These are phyloP conservation scores for Dactylellina cionopaga DNA, from an alignment of 2,329 filamentous ascomycete genomes.

Conservation along the genomic window DNA sequence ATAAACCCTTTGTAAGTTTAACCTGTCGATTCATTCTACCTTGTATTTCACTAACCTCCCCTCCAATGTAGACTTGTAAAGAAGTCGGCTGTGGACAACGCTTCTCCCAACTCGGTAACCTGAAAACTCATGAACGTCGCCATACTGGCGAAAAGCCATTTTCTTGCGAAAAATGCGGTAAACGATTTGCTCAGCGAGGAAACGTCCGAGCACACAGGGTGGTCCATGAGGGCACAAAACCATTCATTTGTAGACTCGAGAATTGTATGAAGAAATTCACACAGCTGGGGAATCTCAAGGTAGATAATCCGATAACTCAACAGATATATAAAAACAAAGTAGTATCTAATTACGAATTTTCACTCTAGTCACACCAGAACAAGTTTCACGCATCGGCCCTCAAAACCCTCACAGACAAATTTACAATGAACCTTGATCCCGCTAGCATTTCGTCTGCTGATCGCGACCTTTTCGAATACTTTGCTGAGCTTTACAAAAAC, in stretches of 20 bases:
- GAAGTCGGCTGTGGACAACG: conserved; percentile 77
- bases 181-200: conserved; percentile 83
- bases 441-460: conserved; percentile 74
- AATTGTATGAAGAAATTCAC: conserved; percentile 88
- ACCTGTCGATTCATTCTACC: neutral
- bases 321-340: conserved; percentile 19
- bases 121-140: conserved; percentile 88
- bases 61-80: conserved; percentile 69
- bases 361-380: conserved; percentile 81
- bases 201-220: conserved; percentile 86
- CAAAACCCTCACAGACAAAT: conserved; percentile 74
- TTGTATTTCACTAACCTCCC: neutral
- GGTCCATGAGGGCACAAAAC: conserved; percentile 80
- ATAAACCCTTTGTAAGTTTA: conserved; percentile 82
- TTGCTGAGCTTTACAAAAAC: conserved; percentile 90
- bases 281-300: conserved; percentile 91
- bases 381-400: conserved; percentile 86
- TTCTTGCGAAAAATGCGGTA: conserved; percentile 79
- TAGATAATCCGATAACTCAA: conserved; percentile 61
- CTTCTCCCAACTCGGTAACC: conserved; percentile 90
- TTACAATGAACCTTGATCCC: conserved; percentile 71
- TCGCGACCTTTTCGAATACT: conserved; percentile 83
- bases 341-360: conserved; percentile 29
- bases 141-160: conserved; percentile 90
- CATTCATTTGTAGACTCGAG: conserved; percentile 82